phyloP scores from a whole-genome alignment of 2,329 filamentous ascomycete genomes.

The Penicillium sp. region DNA sequence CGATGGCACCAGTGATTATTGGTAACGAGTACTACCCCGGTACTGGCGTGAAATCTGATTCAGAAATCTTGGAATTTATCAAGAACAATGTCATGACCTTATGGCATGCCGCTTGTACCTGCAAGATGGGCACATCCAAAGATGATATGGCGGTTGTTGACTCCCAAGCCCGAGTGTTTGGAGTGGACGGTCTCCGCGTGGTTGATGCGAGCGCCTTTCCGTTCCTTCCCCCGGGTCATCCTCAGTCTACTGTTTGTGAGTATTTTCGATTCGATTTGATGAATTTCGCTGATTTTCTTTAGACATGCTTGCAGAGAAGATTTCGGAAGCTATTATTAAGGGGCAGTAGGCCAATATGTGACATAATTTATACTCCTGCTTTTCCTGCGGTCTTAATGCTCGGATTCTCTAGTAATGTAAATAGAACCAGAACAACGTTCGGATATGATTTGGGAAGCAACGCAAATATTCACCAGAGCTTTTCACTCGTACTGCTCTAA shows the following conservation, averaged over 20 bases:
- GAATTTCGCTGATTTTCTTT: background rate
- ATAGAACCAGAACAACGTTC: background rate
- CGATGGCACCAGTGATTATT: conserved; percentile 32
- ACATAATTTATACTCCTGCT: background rate
- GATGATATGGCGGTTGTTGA: conserved; percentile 36
- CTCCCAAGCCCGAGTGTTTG: conserved; percentile 29
- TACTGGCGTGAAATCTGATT: conserved; percentile 39
- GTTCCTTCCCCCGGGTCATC: conserved; percentile 43
- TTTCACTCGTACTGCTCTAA: no score
- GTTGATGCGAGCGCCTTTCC: conserved; percentile 40
- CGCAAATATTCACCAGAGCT: background rate
- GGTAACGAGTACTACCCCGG: conserved; percentile 43
- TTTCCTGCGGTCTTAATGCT: background rate
- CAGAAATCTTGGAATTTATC: conserved; percentile 42
- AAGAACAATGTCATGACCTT: conserved; percentile 29
- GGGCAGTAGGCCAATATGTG: background rate
- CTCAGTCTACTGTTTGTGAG: conserved; percentile 29
- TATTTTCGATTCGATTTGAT: background rate
- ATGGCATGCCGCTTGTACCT: conserved; percentile 32
- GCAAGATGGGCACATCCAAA: conserved; percentile 29
- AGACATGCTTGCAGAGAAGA: conserved; percentile 28
- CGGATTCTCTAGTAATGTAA: background rate
- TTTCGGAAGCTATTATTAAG: conserved; percentile 15
- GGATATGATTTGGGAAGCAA: background rate
- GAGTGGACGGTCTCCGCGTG: conserved; percentile 31